phyloP scores from a whole-genome alignment of 75 land plant species.

The Pinus taeda region DNA sequence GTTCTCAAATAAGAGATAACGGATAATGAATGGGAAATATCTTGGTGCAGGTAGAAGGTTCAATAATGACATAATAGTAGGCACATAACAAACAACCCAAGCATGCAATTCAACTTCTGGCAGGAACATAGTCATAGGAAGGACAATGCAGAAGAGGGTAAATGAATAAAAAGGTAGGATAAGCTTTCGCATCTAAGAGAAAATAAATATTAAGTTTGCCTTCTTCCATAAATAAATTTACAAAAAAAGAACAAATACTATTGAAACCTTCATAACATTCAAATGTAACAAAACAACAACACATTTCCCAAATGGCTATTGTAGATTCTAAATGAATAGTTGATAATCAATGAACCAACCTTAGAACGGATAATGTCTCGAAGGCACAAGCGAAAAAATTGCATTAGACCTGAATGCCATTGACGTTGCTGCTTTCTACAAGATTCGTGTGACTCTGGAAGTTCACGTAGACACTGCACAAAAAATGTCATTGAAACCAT shows the following conservation, averaged over 20 bases:
- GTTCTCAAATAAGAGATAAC: constrained; percentile 80
- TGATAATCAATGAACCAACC: constrained; percentile 25
- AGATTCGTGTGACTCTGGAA: constrained; percentile 88
- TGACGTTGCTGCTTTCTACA: constrained; percentile 85
- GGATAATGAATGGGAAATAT: constrained; percentile 69
- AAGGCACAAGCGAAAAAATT: constrained; percentile 70
- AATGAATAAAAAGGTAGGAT: constrained; percentile 88
- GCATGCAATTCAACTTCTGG: constrained; percentile 63
- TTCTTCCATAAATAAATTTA: not conserved
- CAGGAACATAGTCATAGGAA: constrained; percentile 89
- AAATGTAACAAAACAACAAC: not conserved
- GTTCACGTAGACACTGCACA: constrained; percentile 7
- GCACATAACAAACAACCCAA: constrained; percentile 43
- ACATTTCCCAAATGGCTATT: not conserved
- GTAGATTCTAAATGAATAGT: constrained; percentile 15
- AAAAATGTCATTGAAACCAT: not conserved
- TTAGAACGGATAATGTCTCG: constrained; percentile 63
- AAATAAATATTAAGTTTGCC: constrained; percentile 54
- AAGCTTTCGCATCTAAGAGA: constrained; percentile 68
- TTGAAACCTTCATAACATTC: constrained; percentile 14
- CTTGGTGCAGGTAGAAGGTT: constrained; percentile 74
- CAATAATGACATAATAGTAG: constrained; percentile 72
- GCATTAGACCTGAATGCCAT: constrained; percentile 95
- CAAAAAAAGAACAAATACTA: constrained; percentile 55
- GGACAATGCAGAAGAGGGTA: constrained; percentile 84